A percentile compares a stretch with the other conserved stretches of the same genome.
phyloP scores from a whole-genome alignment of 2,329 filamentous ascomycete genomes.

The Fusarium temperatum region DNA sequence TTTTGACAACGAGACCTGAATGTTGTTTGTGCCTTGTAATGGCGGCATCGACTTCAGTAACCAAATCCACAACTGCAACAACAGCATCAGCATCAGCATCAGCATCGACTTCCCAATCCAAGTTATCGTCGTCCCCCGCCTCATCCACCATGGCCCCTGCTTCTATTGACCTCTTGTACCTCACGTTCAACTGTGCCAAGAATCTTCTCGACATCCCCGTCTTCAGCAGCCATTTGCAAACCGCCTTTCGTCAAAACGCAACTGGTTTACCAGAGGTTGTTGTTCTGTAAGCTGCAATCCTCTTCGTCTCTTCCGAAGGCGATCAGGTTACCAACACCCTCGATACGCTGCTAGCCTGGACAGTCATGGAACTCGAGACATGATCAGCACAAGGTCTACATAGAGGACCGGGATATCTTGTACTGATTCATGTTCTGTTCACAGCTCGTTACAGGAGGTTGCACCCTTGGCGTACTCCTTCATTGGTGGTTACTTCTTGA shows the following conservation, averaged over 20 bases:
- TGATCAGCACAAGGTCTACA: neutral
- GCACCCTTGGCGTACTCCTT: constrained; percentile 86
- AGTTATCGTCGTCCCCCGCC: neutral
- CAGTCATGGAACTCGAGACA: constrained; percentile 13
- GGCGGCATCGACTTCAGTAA: constrained; percentile 5
- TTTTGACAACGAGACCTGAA: neutral
- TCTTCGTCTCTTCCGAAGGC: constrained; percentile 12
- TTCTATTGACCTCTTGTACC: constrained; percentile 74
- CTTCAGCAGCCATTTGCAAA: constrained; percentile 77
- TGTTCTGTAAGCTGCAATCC: constrained; percentile 60
- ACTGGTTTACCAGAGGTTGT: constrained; percentile 62
- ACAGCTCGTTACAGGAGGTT: constrained; percentile 86
- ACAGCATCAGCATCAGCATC: neutral
- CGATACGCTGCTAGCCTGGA: constrained; percentile 7
- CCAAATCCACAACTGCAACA: neutral
- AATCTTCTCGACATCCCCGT: constrained; percentile 72
- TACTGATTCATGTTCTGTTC: constrained; percentile 38
- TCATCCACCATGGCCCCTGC: constrained; percentile 49
- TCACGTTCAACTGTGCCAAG: constrained; percentile 92
- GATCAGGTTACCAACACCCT: constrained; percentile 1
- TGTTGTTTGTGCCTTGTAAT: constrained; percentile 3
- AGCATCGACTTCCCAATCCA: constrained; percentile 4
- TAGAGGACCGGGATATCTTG: constrained; percentile 9
- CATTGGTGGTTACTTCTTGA: constrained; percentile 82
- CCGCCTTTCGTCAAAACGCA: constrained; percentile 61